phyloP scores from a whole-genome alignment of 1,284 basidiomycete genomes.

The Abortiporus biennis region DNA sequence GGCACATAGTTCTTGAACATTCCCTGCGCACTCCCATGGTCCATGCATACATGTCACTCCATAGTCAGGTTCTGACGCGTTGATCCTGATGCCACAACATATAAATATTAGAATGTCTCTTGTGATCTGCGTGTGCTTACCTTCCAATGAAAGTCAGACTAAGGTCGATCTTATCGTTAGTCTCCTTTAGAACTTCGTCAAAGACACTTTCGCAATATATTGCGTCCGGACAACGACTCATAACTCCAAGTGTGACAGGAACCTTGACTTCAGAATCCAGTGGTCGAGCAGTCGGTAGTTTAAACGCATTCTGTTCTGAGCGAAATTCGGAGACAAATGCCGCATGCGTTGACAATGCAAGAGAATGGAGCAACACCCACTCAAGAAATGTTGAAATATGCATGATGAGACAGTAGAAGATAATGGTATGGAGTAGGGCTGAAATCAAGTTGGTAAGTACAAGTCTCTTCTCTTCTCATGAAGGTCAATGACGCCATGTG shows the following conservation, averaged over 20 bases:
- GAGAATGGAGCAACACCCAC: too few relatives aligned
- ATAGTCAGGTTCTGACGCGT: conserved; percentile 57
- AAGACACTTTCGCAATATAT: conserved; percentile 75
- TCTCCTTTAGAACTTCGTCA: conserved; percentile 60
- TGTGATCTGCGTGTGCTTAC: conserved; percentile 44
- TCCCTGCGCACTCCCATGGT: conserved; percentile 75
- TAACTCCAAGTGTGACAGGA: conserved; percentile 58
- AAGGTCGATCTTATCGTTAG: conserved; percentile 63
- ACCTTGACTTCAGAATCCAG: conserved; percentile 39
- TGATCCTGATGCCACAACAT: conserved; percentile 43
- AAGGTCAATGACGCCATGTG: too few relatives aligned
- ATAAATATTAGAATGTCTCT: background rate
- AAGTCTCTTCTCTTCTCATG: too few relatives aligned
- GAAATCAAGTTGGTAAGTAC: too few relatives aligned
- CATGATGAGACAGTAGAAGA: too few relatives aligned
- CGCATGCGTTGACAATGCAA: too few relatives aligned
- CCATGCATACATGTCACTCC: conserved; percentile 81
- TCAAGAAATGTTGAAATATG: too few relatives aligned
- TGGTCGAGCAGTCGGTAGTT: conserved; percentile 12
- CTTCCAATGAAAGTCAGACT: conserved; percentile 67
- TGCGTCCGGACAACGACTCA: conserved; percentile 77
- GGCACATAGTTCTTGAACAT: conserved; percentile 81
- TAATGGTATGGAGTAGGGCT: too few relatives aligned
- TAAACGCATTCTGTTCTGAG: too few relatives aligned
- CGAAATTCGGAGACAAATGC: too few relatives aligned